phyloP scores from a whole-genome alignment of 2,329 filamentous ascomycete species.

The Aschersonia sp. region DNA sequence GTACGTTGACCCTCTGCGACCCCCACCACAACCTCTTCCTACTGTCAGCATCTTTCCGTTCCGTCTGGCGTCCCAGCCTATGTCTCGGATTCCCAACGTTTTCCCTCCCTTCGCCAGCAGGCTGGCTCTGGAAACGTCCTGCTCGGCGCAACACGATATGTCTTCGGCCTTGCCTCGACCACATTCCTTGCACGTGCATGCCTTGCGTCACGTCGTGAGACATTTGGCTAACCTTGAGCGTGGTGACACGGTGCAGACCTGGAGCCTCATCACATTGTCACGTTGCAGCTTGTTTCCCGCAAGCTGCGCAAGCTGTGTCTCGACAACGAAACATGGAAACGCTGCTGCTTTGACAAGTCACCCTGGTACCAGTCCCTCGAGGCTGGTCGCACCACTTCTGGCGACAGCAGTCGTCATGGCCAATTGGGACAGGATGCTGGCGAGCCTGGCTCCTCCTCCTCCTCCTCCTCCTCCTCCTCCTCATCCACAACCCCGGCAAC shows the following conservation, averaged over 20 bases:
- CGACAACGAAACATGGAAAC: constrained; percentile 65
- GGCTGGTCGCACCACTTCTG: constrained; percentile 9
- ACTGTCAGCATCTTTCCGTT: not conserved
- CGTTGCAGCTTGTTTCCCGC: constrained; percentile 54
- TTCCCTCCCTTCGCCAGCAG: too few relatives aligned
- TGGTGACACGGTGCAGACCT: constrained; percentile 14
- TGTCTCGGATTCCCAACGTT: too few relatives aligned
- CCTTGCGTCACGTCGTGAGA: not conserved
- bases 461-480: too few relatives aligned
- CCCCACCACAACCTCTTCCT: not conserved
- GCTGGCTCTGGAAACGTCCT: not conserved
- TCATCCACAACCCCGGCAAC: not conserved
- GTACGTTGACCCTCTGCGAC: constrained; percentile 24
- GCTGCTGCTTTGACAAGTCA: constrained; percentile 58
- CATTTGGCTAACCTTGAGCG: not conserved
- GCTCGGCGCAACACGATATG: not conserved
- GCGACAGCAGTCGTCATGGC: not conserved
- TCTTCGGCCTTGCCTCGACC: not conserved
- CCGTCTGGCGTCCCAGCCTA: too few relatives aligned
- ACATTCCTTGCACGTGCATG: not conserved
- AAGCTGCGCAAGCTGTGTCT: constrained; percentile 52
- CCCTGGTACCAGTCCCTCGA: constrained; percentile 39
- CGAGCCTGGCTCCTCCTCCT: not conserved
- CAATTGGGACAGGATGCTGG: constrained; percentile 5
- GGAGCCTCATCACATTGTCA: constrained; percentile 33